Evolutionary conservation across 805 yeast genomes (phyloP).

Genomic region (Nakazawaea populi): DNA sequence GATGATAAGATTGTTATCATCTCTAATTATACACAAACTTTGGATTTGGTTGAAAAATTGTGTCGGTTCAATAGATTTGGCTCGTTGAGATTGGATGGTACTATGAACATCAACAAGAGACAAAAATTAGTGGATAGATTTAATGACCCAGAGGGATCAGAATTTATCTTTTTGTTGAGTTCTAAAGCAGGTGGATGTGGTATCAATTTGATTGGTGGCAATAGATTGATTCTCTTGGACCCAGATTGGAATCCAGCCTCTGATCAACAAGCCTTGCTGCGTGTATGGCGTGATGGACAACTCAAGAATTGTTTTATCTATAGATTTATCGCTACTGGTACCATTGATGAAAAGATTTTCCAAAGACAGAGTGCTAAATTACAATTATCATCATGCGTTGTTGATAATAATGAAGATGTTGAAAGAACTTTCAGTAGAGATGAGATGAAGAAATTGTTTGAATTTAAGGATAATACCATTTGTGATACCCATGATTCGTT

Average conservation of each 20-base stretch:
- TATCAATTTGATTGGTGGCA: conserved; percentile 94
- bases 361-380: conserved; percentile 95
- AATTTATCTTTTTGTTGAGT: conserved; percentile 82
- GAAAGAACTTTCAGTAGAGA: conserved; percentile 88
- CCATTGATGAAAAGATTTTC: conserved; percentile 93
- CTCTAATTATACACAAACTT: conserved; percentile 90
- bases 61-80: conserved; percentile 78
- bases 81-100: conserved; percentile 80
- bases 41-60: conserved; percentile 83
- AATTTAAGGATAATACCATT: conserved; percentile 55
- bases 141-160: conserved; percentile 84
- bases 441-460: conserved; percentile 68
- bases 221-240: conserved; percentile 79
- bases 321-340: conserved; percentile 88
- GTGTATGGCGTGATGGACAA: conserved; percentile 99
- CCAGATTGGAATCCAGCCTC: conserved; percentile 98
- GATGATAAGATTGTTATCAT: conserved; percentile 93
- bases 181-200: conserved; percentile 99
- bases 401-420: conserved; percentile 93
- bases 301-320: conserved; percentile 95
- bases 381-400: conserved; percentile 91
- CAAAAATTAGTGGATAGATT: conserved; percentile 89
- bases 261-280: conserved; percentile 94
- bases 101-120: conserved; percentile 85
- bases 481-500: conserved; percentile 94